phyloP scores from a whole-genome alignment of 1,139 yeast genomes.

The Diutina catenulata region DNA sequence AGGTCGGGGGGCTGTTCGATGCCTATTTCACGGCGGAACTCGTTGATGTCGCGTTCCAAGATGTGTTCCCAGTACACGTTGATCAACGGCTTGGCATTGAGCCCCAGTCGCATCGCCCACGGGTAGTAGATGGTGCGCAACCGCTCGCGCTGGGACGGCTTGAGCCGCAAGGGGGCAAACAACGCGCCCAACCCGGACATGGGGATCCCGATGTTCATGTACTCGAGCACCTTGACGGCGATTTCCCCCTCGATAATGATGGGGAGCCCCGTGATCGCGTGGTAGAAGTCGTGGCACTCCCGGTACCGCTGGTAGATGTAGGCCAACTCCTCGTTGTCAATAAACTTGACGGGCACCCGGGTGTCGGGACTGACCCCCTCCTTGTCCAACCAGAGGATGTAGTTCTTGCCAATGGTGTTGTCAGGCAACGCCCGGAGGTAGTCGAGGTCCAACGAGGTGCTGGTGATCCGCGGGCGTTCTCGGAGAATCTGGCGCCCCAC shows the following conservation, averaged over 20 bases:
- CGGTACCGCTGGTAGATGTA: constrained; percentile 86
- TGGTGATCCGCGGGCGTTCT: constrained; percentile 77
- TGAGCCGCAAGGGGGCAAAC: constrained; percentile 64
- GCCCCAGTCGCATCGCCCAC: constrained; percentile 77
- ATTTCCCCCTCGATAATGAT: constrained; percentile 92
- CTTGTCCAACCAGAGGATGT: constrained; percentile 68
- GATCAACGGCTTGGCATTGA: constrained; percentile 62
- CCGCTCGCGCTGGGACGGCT: constrained; percentile 39
- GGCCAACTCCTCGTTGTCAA: constrained; percentile 85
- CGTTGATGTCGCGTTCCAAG: constrained; percentile 60
- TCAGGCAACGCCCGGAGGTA: constrained; percentile 48
- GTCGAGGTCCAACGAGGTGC: constrained; percentile 54
- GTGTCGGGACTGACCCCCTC: constrained; percentile 95
- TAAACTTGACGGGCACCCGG: constrained; percentile 73
- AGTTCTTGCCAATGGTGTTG: constrained; percentile 70
- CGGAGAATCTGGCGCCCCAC: constrained; percentile 67
- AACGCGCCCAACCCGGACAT: constrained; percentile 92
- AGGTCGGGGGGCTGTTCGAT: constrained; percentile 69
- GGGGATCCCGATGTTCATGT: constrained; percentile 84
- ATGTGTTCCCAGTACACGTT: constrained; percentile 91
- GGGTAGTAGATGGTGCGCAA: constrained; percentile 67
- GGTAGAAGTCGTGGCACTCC: constrained; percentile 95
- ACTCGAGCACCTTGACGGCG: constrained; percentile 86
- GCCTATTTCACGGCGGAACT: constrained; percentile 61
- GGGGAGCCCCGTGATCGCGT: constrained; percentile 83